Evolutionary conservation across 2,329 filamentous ascomycete species (phyloP), one percentile per base, ranked within the genome.

Genomic region (Xylariaceae sp.): DNA sequence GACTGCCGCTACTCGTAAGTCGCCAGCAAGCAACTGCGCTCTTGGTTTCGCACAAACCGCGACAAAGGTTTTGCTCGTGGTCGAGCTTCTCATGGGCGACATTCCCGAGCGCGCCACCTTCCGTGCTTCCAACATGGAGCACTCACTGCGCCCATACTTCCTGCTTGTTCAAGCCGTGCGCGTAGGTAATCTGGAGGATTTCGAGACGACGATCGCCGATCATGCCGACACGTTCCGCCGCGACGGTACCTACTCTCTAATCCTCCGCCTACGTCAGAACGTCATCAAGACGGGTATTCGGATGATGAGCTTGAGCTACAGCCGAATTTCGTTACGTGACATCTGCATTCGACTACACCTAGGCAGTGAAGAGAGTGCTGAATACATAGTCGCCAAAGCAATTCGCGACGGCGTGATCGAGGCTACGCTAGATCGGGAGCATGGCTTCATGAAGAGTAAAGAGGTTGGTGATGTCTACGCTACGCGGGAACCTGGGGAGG

Each of bases 261-360:
- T 98, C 68, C 84, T 98, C 62, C 93, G 95, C 62, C 83, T 99
- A 61, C 88, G 95, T 67, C 95, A 99, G 77, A 99, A 99, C 73
- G 95, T 99, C 71, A 98, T 99, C 86, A 96, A 96, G 82, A 99
- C 95, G 3, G 95, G 95, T 65, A 96, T 99, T 63, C 92, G 95
- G 67, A 97, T 98, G 92, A 96, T 99, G 86, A 98, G 94, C 36
- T 82, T 99, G 63, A 96, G 93, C 17, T 99, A 99, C 80, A 96
- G 94, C 58, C 91, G 94, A 62, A 99, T 99, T 71, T 97, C 94
- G 1, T 84, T 99, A 53, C 89, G 95, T 56, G 95, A 99, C 73
- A 99, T 99, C 67, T 99, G 95, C 79, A 92, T 98, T 57, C 91
- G 95, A 44, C 83, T 99, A 47, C 92, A 96, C 49, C 82, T 99